A percentile compares a stretch with the other conserved stretches of the same genome.
Evolutionary conservation across 805 yeast genomes (phyloP).

Genomic region (Candida schatavii): DNA sequence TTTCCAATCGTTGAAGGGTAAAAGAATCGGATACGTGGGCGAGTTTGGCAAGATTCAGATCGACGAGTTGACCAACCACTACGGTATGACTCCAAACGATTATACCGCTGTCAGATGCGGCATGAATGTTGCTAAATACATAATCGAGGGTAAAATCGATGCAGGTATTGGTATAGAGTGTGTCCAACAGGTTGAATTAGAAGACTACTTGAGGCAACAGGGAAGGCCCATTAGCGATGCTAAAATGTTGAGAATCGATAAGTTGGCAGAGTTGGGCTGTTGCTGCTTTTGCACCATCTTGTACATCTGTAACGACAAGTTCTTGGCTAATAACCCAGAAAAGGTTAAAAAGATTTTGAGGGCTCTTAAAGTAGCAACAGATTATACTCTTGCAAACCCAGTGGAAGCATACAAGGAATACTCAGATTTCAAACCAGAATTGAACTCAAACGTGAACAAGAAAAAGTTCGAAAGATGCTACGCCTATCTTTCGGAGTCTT

Average conservation of each 20-base stretch:
- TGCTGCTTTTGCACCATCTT: conserved; percentile 58
- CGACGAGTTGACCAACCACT: conserved; percentile 54
- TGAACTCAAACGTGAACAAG: conserved; percentile 38
- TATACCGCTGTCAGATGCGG: conserved; percentile 59
- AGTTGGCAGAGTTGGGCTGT: conserved; percentile 55
- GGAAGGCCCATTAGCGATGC: conserved; percentile 47
- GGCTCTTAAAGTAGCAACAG: conserved; percentile 52
- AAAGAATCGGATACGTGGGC: conserved; percentile 55
- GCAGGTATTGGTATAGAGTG: conserved; percentile 61
- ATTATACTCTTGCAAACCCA: conserved; percentile 43
- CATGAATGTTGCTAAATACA: conserved; percentile 56
- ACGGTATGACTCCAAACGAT: conserved; percentile 54
- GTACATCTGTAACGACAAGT: conserved; percentile 51
- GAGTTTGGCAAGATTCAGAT: conserved; percentile 59
- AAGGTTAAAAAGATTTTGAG: conserved; percentile 43
- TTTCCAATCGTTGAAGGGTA: conserved; percentile 51
- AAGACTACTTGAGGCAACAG: conserved; percentile 42
- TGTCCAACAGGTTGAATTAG: conserved; percentile 57
- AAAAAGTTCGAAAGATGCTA: conserved; percentile 52
- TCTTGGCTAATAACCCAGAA: conserved; percentile 45
- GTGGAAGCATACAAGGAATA: conserved; percentile 46
- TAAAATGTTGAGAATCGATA: conserved; percentile 55
- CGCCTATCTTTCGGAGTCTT: conserved; percentile 52
- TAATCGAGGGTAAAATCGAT: conserved; percentile 53
- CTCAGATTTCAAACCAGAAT: conserved; percentile 45